These are phyloP conservation scores for Brettanomyces naardenensis DNA, from an alignment of 805 yeast genomes.

Conservation along the genomic window DNA sequence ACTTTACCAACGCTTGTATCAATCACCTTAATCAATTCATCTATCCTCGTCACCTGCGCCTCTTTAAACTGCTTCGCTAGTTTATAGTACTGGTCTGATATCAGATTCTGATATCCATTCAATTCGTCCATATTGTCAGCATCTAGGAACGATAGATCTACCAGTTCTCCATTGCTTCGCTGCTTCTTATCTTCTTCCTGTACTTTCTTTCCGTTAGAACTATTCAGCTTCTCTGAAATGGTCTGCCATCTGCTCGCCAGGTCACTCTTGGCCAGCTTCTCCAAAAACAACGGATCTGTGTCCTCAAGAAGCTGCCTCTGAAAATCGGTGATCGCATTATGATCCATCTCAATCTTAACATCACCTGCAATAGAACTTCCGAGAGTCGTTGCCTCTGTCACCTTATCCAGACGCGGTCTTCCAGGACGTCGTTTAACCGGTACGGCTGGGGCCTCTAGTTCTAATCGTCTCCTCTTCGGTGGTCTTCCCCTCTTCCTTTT, in stretches of 20 bases:
- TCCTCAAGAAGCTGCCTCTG: slow-evolving; percentile 1
- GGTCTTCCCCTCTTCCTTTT: not conserved
- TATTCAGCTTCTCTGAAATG: not conserved
- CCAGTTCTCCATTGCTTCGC: not conserved
- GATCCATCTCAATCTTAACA: too few species aligned
- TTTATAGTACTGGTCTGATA: slow-evolving; percentile 25
- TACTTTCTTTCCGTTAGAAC: not conserved
- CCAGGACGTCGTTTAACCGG: not conserved
- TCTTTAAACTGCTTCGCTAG: slow-evolving; percentile 23
- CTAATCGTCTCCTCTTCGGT: slow-evolving; percentile 4
- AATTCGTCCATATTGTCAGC: slow-evolving; percentile 10
- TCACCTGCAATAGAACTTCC: not conserved
- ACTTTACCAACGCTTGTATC: slow-evolving; percentile 22
- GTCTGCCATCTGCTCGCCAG: not conserved
- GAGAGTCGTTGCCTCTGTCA: slow-evolving; percentile 2
- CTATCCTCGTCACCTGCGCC: slow-evolving; percentile 24
- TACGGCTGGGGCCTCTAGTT: slow-evolving; percentile 1
- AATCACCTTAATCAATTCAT: slow-evolving; percentile 24
- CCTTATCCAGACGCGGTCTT: not conserved
- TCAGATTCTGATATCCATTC: slow-evolving; percentile 11
- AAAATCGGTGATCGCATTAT: not conserved
- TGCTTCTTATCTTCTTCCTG: not conserved
- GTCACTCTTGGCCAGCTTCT: slow-evolving; percentile 4
- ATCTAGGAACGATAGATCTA: slow-evolving; percentile 8
- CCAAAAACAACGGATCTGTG: slow-evolving; percentile 6